phyloP scores from a whole-genome alignment of 2,329 filamentous ascomycete genomes.

The Aspergillus fructus region DNA sequence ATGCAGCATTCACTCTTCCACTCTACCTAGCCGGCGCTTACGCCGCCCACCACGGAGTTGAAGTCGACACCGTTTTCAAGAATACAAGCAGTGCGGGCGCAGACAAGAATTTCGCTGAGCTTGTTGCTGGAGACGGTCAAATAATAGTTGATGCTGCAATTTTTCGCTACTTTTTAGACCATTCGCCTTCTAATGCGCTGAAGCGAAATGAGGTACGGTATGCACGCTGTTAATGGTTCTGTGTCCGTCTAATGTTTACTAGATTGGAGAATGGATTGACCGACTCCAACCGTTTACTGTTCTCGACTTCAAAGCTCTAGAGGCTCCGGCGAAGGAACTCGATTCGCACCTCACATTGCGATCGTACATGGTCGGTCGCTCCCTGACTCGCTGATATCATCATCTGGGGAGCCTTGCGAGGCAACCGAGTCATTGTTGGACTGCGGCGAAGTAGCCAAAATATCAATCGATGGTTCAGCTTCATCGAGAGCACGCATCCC shows the following conservation, averaged over 20 bases:
- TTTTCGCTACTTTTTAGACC: neutral
- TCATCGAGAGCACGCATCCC: constrained; percentile 57
- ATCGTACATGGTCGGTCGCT: constrained; percentile 81
- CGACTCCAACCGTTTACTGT: constrained; percentile 53
- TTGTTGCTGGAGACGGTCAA: neutral
- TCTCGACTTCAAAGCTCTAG: constrained; percentile 74
- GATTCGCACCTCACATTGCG: constrained; percentile 86
- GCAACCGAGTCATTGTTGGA: constrained; percentile 77
- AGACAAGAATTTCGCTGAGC: neutral
- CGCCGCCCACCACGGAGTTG: neutral
- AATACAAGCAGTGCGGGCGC: neutral
- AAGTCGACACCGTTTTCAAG: neutral
- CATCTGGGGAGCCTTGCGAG: constrained; percentile 78
- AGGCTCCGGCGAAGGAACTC: constrained; percentile 64
- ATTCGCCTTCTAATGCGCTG: neutral
- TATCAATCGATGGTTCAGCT: constrained; percentile 80
- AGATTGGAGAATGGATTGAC: constrained; percentile 52
- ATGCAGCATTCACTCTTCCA: too few species aligned
- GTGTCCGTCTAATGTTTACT: neutral
- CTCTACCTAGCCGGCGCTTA: neutral
- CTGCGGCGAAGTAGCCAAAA: constrained; percentile 70
- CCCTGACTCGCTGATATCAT: constrained; percentile 71
- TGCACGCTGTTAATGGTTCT: neutral
- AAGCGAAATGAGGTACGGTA: neutral
- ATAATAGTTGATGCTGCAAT: neutral